A percentile compares a stretch with the other conserved stretches of the same genome.
These are phyloP conservation scores for Ettlia oleoabundans DNA, from an alignment of 139 green algal species.

Conservation along the genomic window DNA sequence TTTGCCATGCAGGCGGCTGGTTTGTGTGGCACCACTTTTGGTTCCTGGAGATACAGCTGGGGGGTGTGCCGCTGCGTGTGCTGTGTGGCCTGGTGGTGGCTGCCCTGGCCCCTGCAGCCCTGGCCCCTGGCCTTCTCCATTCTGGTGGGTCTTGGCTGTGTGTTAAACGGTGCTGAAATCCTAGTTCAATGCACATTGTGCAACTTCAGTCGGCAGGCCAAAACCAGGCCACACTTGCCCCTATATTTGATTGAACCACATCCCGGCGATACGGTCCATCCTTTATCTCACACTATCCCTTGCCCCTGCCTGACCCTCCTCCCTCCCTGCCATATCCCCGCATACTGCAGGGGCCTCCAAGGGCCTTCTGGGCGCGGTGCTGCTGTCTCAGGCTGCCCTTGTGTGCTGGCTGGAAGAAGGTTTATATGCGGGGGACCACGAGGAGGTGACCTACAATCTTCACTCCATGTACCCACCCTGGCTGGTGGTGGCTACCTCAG, in stretches of 20 bases:
- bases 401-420: slow-evolving; percentile 80
- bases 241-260: too few species aligned
- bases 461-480: slow-evolving; percentile 86
- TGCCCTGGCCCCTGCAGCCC: slow-evolving; percentile 71
- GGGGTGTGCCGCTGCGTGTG: slow-evolving; percentile 63
- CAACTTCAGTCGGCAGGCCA: too few species aligned
- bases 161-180: too few species aligned
- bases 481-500: slow-evolving; percentile 84
- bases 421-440: slow-evolving; percentile 62
- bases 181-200: too few species aligned
- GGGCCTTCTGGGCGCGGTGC: slow-evolving; percentile 25
- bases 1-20: slow-evolving; percentile 54
- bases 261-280: too few species aligned
- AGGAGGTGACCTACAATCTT: slow-evolving; percentile 55
- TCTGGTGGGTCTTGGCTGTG: slow-evolving; percentile 10
- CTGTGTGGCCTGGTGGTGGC: slow-evolving; percentile 77
- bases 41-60: slow-evolving; percentile 79
- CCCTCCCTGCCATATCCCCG: too few species aligned
- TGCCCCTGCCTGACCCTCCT: background rate
- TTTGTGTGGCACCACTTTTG: slow-evolving; percentile 86
- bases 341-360: background rate
- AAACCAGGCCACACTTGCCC: too few species aligned
- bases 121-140: slow-evolving; percentile 77
- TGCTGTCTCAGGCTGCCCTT: slow-evolving; percentile 73
- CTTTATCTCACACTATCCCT: background rate